Evolutionary conservation across 2,329 filamentous ascomycete genomes (phyloP), one percentile per base, ranked within the genome.

Genomic region (Aureobasidium namibiae): DNA sequence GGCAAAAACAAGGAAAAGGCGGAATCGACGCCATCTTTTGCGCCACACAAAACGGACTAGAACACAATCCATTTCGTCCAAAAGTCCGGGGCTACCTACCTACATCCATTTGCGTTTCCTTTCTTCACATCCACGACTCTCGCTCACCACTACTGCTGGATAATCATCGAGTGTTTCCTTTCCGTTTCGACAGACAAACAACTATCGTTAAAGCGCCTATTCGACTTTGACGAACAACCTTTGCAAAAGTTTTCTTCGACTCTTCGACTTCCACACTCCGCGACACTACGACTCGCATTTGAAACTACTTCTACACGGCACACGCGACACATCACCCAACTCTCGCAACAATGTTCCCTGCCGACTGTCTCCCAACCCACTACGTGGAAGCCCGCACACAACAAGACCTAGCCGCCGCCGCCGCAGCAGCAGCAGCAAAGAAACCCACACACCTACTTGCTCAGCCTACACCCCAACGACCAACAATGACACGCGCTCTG

Each of bases 341-440:
- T 38, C 49, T 44, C 56, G 23, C n/a, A 60, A 67, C 29, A 26
- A 70, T 71, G 68, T 70, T 68, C 61, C 66, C 68, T n/a, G 64
- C 65, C 63, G 69, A 71, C 56, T 61, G 63, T 46, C 61, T 71
- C 26, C 67, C 66, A 11, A 60, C 68, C n/a, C 50, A 63, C 33
- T 71, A 70, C 64, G 65, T 63, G 62, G 69, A 70, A 50, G 68
- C 69, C 61, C 68, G 69, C 53, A 60, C 54, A 52, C 41, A 54
- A 33, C 50, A 62, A 49, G 59, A 60, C 16, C 46, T 38, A 18
- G 61, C 26, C 26, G 26, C 26, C 9, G 26, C 26, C 9, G 26
- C 26, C 9, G 26, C 26, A 5, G 26, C 26, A 10, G 52, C 52
- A 6, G 31, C 39, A 2, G 39, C 33, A 3, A 45, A 56, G 39